Base-by-base conservation (phyloP, 2,329 filamentous ascomycete genomes). In the Colletotrichum lindemuthianum region DNA sequence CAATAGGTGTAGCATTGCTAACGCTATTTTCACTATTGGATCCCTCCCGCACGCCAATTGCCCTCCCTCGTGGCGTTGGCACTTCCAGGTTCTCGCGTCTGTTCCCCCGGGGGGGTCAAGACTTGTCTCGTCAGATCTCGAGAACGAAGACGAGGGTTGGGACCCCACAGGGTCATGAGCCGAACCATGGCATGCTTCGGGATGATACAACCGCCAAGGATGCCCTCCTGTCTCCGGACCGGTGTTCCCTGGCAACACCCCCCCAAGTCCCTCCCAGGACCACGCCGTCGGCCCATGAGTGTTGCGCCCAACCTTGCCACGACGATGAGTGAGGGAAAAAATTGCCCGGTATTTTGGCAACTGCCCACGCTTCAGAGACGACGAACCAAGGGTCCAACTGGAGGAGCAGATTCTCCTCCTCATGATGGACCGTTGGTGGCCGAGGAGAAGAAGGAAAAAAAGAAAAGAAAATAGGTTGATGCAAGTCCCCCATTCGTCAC, bases 1-100 rank as follows among this genome's bases (percentile, higher is more conserved):
- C 59, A 65, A 61, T 61, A 57, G 58, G 40, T 61, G 61, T 61
- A 56, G 58, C 61, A 61, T 61, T 51, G 58, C 40, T 56, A 49
- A 24, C 57, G 16, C 40, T 39, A 40, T 11, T 45, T 34, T 43
- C 51, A 47, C 61, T 39, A 45, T 61, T 41, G 49, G 41, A 43
- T 50, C 61, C 51, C 24, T 1, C 24, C 24, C 24, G 24, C 24
- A 24, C 24, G 24, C 24, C 24, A 24, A 24, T 24, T 1, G 24
- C 24, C 24, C 24, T 24, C 24, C 24, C 24, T 24, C 24, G 1
- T 24, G 24, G 24, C 24, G 24, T 24, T 24, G 24, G 24, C 24
- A 24, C 5, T 24, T 24, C 24, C 24, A 24, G 24, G 24, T 24
- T 24, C 24, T 24, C 24, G 4, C 24, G 24, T 24, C 24, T 24